These are phyloP conservation scores for Cyamopsis tetragonoloba DNA, from an alignment of 306 rosid genomes.

Conservation along the genomic window DNA sequence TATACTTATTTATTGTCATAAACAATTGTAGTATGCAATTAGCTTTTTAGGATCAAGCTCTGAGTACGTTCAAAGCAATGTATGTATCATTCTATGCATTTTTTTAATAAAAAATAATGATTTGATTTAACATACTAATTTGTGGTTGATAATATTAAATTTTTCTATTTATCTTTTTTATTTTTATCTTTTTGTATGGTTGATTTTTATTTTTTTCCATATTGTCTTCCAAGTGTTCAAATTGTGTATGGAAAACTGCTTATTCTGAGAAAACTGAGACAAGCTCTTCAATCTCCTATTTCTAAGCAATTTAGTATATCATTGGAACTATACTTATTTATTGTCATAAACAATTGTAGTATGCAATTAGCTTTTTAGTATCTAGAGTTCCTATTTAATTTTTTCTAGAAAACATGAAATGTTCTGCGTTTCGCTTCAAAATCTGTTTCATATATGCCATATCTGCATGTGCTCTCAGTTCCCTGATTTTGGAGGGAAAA, in stretches of 20 bases:
- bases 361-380: not conserved
- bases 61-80: slow-evolving; percentile 85
- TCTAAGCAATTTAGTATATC: not conserved
- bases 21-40: not conserved
- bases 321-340: not conserved
- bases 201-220: not conserved
- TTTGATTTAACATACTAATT: slow-evolving; percentile 19
- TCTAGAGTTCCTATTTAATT: not conserved
- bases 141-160: slow-evolving; percentile 18
- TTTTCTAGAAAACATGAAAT: not conserved
- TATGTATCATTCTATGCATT: slow-evolving; percentile 37
- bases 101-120: slow-evolving; percentile 9
- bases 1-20: not conserved
- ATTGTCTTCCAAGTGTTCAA: not conserved
- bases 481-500: not conserved
- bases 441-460: not conserved
- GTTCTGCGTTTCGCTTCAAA: not conserved
- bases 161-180: not conserved
- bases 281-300: not conserved
- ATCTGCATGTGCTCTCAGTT: too few species aligned
- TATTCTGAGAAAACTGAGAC: not conserved
- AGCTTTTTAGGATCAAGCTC: slow-evolving; percentile 72
- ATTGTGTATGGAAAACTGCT: not conserved
- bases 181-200: not conserved
- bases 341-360: not conserved